These are phyloP conservation scores for Suhomyces chickasaworum DNA, from an alignment of 1,139 yeast genomes.

Conservation along the genomic window DNA sequence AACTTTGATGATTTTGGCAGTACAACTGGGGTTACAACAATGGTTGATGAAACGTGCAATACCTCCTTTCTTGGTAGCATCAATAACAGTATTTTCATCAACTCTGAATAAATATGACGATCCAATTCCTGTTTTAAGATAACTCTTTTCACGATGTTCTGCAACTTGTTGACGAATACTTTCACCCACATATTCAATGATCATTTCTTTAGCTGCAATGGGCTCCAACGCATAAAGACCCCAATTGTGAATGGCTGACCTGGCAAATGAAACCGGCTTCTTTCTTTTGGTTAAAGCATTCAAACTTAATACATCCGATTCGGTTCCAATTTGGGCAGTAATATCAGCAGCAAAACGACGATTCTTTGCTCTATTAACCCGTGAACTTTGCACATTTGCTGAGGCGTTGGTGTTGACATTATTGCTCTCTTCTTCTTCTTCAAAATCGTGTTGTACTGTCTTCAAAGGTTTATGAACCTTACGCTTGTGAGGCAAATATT, in stretches of 20 bases:
- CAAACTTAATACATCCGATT: constrained; percentile 76
- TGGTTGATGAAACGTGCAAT: constrained; percentile 96
- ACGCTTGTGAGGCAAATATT: constrained; percentile 77
- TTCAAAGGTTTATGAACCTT: constrained; percentile 55
- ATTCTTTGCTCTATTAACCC: constrained; percentile 86
- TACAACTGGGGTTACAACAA: constrained; percentile 96
- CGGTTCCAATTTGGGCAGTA: constrained; percentile 79
- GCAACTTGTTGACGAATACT: constrained; percentile 93
- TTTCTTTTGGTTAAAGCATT: constrained; percentile 82
- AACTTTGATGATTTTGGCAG: constrained; percentile 93
- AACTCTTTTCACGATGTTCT: constrained; percentile 85
- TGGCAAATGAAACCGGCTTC: constrained; percentile 92
- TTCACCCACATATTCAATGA: constrained; percentile 98
- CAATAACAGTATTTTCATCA: constrained; percentile 93
- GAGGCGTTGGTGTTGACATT: constrained; percentile 22
- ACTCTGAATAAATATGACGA: constrained; percentile 90
- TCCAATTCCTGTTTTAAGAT: constrained; percentile 89
- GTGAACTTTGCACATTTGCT: constrained; percentile 57
- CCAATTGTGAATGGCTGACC: constrained; percentile 98
- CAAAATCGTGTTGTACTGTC: constrained; percentile 60
- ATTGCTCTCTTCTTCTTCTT: constrained; percentile 38
- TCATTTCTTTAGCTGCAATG: constrained; percentile 93
- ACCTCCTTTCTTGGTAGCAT: constrained; percentile 97
- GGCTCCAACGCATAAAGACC: constrained; percentile 95
- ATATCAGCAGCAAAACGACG: constrained; percentile 91